Base-by-base conservation (phyloP, 257 asterid species). In the Solanum habrochaites region DNA sequence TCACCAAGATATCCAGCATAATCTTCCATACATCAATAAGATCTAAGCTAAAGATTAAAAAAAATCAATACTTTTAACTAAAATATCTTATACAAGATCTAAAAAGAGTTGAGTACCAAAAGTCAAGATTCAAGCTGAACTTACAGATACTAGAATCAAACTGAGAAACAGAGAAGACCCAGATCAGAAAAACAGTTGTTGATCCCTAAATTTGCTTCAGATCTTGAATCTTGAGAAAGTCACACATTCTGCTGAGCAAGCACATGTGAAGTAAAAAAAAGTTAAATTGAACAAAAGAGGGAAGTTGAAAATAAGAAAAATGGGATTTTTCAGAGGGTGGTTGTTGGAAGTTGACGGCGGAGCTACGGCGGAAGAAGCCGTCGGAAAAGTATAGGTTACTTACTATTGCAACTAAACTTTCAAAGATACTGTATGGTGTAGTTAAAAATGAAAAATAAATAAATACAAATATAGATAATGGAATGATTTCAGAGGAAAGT, bases 361-460 rank as follows among this genome's bases (percentile, higher is more conserved):
- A 21, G 83, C 64, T 8, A 85, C 83, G 83, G 83, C 82, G 87
- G 80, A 73, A 85, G 66, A 85, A 67, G 31, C 80, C 83, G 83
- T 35, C 87, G 87, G 87, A 72, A 72, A 85, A 85, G 83, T 52
- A 67, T 85, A 47, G 72, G 87, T 23, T 78, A 72, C 69, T 77
- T 45, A 85, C 87, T 49, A 72, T 85, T 72, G 73, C 56, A 52
- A 85, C 87, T 85, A 85, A 52, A 49, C 58, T 40, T 75, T 60
- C 73, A 73, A 73, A 40, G 82, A 78, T 73, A 85, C 85, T 81
- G 87, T 70, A 71, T 85, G 87, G 64, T 71, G 83, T 60, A 75
- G 81, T 72, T 85, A 85, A 85, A 72, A 85, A 72, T 72, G 82
- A 72, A 43, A 49, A 70, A 71, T 37, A 37, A 47, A 20, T 29